phyloP scores from a whole-genome alignment of 805 yeast species.

The Starmerella stigmatis region DNA sequence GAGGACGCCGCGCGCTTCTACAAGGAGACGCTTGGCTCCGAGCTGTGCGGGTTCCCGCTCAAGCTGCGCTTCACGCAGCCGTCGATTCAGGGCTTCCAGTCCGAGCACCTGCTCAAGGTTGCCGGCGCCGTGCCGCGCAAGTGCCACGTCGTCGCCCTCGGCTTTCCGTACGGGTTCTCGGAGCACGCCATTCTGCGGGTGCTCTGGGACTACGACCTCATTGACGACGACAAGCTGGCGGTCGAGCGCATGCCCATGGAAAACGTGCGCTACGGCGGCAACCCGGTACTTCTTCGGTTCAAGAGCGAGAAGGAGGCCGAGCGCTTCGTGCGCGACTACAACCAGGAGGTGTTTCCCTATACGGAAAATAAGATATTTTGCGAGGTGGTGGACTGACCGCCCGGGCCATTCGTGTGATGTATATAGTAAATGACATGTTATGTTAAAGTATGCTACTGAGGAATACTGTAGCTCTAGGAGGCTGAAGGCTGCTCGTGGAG shows the following conservation, averaged over 20 bases:
- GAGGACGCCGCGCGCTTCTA: constrained; percentile 44
- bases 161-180: constrained; percentile 26
- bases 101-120: constrained; percentile 25
- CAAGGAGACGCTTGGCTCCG: constrained; percentile 40
- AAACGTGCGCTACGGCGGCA: constrained; percentile 28
- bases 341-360: constrained; percentile 26
- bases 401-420: background rate
- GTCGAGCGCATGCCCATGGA: constrained; percentile 29
- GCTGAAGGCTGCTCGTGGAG: too few relatives aligned
- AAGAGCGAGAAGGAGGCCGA: constrained; percentile 27
- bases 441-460: too few relatives aligned
- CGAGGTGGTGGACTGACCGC: constrained; percentile 28
- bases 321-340: constrained; percentile 27
- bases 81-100: constrained; percentile 21
- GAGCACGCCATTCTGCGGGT: constrained; percentile 23
- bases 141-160: constrained; percentile 27
- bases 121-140: constrained; percentile 21
- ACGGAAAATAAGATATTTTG: constrained; percentile 25
- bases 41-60: constrained; percentile 42
- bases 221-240: constrained; percentile 28
- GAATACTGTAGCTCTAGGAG: too few relatives aligned
- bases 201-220: constrained; percentile 30
- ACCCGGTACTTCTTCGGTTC: constrained; percentile 29
- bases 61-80: constrained; percentile 39
- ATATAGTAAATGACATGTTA: background rate